phyloP scores from a whole-genome alignment of 768 basidiomycete species.

The Hemileccinum rubropunctum region DNA sequence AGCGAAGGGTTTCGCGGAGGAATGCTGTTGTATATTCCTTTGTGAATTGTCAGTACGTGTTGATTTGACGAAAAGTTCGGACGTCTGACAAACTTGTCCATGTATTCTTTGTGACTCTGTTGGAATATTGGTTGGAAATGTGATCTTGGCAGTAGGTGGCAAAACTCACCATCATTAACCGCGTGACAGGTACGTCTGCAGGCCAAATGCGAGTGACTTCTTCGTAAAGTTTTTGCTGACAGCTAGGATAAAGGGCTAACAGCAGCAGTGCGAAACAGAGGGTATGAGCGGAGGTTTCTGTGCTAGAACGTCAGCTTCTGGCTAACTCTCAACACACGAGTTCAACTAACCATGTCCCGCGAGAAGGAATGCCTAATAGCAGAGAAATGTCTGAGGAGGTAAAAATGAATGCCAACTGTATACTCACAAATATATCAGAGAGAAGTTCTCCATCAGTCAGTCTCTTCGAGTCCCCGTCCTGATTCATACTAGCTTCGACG shows the following conservation, averaged over 20 bases:
- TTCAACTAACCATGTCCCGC: slow-evolving; percentile 43
- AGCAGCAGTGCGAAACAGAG: slow-evolving; percentile 41
- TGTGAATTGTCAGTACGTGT: neutral
- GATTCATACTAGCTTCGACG: slow-evolving; percentile 46
- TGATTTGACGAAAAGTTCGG: neutral
- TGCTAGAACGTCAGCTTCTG: slow-evolving; percentile 3
- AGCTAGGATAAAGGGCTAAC: slow-evolving; percentile 49
- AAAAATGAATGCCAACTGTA: neutral
- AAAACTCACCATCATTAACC: slow-evolving; percentile 28
- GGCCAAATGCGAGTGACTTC: slow-evolving; percentile 43
- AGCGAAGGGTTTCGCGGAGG: slow-evolving; percentile 46
- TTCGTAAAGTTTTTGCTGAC: slow-evolving; percentile 44
- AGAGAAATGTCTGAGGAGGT: neutral
- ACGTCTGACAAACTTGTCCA: slow-evolving; percentile 35
- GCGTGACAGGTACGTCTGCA: slow-evolving; percentile 27
- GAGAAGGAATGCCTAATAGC: slow-evolving; percentile 40
- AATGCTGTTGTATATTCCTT: slow-evolving; percentile 44
- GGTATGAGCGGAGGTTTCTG: slow-evolving; percentile 49
- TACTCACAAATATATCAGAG: slow-evolving; percentile 47
- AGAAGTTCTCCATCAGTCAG: slow-evolving; percentile 46
- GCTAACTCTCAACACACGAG: neutral
- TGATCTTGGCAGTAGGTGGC: neutral
- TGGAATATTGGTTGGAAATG: neutral
- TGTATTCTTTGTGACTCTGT: slow-evolving; percentile 40
- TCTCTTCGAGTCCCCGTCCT: slow-evolving; percentile 28